A percentile compares a stretch with the other conserved stretches of the same genome.
Evolutionary conservation across 2,329 filamentous ascomycete genomes (phyloP).

Genomic region (Ustulina deusta): DNA sequence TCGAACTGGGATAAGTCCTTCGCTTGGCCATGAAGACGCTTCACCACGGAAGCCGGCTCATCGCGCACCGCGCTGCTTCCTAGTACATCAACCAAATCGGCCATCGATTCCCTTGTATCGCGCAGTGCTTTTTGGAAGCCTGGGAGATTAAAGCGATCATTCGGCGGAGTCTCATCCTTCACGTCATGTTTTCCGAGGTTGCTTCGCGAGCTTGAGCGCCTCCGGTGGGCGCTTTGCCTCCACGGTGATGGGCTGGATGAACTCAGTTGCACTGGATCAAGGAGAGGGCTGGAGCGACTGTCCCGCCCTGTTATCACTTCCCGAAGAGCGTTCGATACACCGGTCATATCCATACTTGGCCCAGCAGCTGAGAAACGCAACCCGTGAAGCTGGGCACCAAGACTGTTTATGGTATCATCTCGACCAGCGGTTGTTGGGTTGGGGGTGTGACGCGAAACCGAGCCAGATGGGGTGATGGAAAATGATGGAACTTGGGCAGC

Average conservation of each 20-base stretch:
- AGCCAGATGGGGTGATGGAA: background rate
- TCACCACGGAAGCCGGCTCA: constrained; percentile 56
- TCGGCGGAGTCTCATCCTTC: constrained; percentile 51
- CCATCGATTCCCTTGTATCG: constrained; percentile 52
- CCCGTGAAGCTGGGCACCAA: constrained; percentile 6
- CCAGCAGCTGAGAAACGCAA: constrained; percentile 6
- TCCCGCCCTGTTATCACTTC: constrained; percentile 4
- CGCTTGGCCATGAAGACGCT: constrained; percentile 52
- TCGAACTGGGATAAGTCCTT: constrained; percentile 53
- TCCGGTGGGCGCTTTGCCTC: constrained; percentile 1
- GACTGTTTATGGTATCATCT: background rate
- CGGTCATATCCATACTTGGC: constrained; percentile 12
- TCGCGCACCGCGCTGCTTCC: constrained; percentile 52
- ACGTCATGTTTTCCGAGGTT: constrained; percentile 27
- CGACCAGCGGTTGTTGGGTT: background rate
- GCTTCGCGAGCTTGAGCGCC: constrained; percentile 31
- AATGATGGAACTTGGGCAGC: constrained; percentile 1
- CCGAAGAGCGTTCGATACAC: constrained; percentile 18
- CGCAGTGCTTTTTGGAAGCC: constrained; percentile 52
- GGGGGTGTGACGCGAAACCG: background rate
- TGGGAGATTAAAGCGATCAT: constrained; percentile 53
- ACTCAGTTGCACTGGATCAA: background rate
- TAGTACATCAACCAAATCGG: constrained; percentile 50
- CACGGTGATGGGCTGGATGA: constrained; percentile 16
- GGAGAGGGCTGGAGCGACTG: constrained; percentile 1